A percentile compares a stretch with the other conserved stretches of the same genome.
phyloP scores from a whole-genome alignment of 768 basidiomycete genomes.

The Mycena chlorophos region DNA sequence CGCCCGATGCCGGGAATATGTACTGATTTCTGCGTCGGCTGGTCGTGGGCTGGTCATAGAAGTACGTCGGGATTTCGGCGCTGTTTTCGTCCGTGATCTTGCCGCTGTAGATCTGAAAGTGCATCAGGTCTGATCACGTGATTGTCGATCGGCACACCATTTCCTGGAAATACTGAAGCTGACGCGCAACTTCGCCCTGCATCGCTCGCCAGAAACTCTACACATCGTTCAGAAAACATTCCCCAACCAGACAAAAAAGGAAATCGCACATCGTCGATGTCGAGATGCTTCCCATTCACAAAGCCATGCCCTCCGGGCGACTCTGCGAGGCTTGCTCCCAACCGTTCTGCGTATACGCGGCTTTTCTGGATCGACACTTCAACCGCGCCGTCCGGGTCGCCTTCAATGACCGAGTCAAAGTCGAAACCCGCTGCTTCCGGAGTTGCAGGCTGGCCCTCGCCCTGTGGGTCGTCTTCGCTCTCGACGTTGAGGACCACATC shows the following conservation, averaged over 20 bases:
- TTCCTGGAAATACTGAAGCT: conserved; percentile 72
- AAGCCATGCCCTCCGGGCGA: conserved; percentile 67
- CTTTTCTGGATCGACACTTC: conserved; percentile 45
- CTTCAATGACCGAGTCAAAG: conserved; percentile 41
- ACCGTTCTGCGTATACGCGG: conserved; percentile 54
- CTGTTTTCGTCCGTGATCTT: conserved; percentile 53
- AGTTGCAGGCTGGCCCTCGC: too few relatives aligned
- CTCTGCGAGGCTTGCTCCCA: conserved; percentile 47
- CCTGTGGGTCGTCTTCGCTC: not conserved
- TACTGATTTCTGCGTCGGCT: conserved; percentile 70
- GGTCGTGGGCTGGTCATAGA: conserved; percentile 85
- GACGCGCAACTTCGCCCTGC: conserved; percentile 57
- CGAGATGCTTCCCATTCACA: conserved; percentile 83
- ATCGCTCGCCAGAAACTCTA: conserved; percentile 69
- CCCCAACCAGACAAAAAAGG: not conserved
- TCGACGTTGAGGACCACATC: conserved; percentile 18
- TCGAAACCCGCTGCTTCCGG: conserved; percentile 21
- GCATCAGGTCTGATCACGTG: not conserved
- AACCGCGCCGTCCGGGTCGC: conserved; percentile 26
- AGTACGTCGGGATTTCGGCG: conserved; percentile 66
- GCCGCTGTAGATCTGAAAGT: conserved; percentile 55
- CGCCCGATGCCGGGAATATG: conserved; percentile 57
- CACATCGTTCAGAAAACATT: conserved; percentile 1
- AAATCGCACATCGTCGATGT: conserved; percentile 62
- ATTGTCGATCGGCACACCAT: conserved; percentile 46